Percentiles rank a stretch among this genome's conserved stretches.
These are phyloP conservation scores for Syzygium grande DNA, from an alignment of 345 rosid species.

Conservation along the genomic window DNA sequence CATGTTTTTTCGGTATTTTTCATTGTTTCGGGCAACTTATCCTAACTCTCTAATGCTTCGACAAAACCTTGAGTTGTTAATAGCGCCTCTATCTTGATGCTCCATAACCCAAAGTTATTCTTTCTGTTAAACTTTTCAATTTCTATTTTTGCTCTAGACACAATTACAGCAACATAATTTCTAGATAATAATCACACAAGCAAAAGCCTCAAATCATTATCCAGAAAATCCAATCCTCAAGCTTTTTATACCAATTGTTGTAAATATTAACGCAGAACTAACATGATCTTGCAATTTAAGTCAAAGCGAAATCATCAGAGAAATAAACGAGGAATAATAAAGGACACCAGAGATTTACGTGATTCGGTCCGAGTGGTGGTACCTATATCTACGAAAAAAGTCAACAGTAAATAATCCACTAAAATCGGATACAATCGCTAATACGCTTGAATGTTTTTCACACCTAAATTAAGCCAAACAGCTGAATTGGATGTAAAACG, in stretches of 20 bases:
- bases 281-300: too few species aligned
- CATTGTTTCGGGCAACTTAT: too few species aligned
- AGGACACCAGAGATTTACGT: accelerated
- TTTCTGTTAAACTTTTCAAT: too few species aligned
- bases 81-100: too few species aligned
- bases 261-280: too few species aligned
- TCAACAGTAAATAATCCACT: neutral
- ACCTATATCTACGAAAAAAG: accelerated
- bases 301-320: too few species aligned
- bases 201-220: too few species aligned
- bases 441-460: accelerated
- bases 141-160: neutral
- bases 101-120: neutral
- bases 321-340: accelerated
- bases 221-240: neutral
- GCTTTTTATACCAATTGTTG: neutral
- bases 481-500: neutral
- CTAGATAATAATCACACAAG: too few species aligned
- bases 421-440: neutral
- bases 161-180: too few species aligned
- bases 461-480: neutral
- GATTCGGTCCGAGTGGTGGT: accelerated
- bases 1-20: too few species aligned
- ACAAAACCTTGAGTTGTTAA: neutral
- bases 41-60: neutral